phyloP scores from a whole-genome alignment of 495 filamentous ascomycete genomes.

The Neurospora africana region DNA sequence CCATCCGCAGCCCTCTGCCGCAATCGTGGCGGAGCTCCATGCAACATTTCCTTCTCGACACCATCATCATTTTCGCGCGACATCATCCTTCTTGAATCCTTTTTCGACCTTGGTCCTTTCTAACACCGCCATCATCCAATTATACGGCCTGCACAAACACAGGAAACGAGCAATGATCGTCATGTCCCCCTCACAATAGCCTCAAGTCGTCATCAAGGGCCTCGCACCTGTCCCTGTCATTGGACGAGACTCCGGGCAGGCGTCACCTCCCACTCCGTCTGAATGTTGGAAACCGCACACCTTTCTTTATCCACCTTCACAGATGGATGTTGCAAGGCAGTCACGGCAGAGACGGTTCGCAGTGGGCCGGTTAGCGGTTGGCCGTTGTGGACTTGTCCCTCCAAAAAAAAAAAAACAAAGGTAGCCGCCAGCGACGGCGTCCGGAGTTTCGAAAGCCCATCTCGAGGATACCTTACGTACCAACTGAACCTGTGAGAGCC shows the following conservation, averaged over 20 bases:
- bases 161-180: background rate
- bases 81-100: background rate
- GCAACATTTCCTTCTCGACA: background rate
- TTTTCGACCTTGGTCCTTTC: background rate
- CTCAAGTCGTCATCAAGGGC: background rate
- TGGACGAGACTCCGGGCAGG: background rate
- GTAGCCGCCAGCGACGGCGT: background rate
- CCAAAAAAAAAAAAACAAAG: background rate
- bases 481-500: background rate
- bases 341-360: background rate
- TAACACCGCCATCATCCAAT: background rate
- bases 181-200: background rate
- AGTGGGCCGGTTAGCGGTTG: background rate
- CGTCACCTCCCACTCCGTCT: background rate
- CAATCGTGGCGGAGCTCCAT: background rate
- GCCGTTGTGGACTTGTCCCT: background rate
- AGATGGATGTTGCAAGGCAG: background rate
- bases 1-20: no score
- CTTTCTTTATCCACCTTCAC: background rate
- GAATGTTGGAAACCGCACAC: background rate
- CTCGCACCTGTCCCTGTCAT: background rate
- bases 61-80: background rate
- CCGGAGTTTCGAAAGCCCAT: background rate
- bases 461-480: background rate
- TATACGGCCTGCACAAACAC: background rate